Base-by-base conservation (phyloP, 2,329 filamentous ascomycete species). In the Colletotrichum trifolii region DNA sequence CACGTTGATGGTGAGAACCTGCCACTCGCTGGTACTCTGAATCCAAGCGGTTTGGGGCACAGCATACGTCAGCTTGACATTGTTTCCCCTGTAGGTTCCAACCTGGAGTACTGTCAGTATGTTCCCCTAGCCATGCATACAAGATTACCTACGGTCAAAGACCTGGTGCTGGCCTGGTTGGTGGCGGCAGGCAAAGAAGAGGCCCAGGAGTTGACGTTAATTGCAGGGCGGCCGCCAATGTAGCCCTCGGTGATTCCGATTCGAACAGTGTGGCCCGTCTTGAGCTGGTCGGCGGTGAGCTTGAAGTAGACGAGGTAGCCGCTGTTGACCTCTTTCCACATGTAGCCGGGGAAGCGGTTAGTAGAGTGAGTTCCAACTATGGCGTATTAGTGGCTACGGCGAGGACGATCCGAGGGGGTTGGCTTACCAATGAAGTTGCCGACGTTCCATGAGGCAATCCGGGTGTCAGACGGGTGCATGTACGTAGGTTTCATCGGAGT, bases 271-370 rank as follows among this genome's bases (percentile, higher is more conserved):
- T 75, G 71, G 7, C 68, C 70, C 11, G 68, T 47, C 2, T 67
- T 61, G 1, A 75, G 70, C 67, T 76, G 74, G n/a, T 59, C 72
- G 35, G 70, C 60, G 6, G 49, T 72, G 10, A 75, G 69, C 40
- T 68, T 73, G 71, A 81, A 81, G 70, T 80, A 81, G 13, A 80
- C 72, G 34, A 80, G 57, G 54, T 79, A 75, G 49, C 76, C 73
- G 69, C 78, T 80, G 71, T 80, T 80, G 54, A 80, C 62, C 47
- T 77, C 78, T 38, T 75, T 74, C 77, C 77, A 80, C 60, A 81
- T 79, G 65, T 81, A 81, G 2, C 77, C 76, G 0, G 78, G 79
- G 69, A 81, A 78, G 17, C 70, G 67, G 59, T 71, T 75, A 3
- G 71, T 70, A 5, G 73, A 66, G 33, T 73, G 74, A 9, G 76